A percentile compares a stretch with the other conserved stretches of the same genome.
Evolutionary conservation across 148 eudicot species (phyloP).

Genomic region (Rhododendron ferrugineum): DNA sequence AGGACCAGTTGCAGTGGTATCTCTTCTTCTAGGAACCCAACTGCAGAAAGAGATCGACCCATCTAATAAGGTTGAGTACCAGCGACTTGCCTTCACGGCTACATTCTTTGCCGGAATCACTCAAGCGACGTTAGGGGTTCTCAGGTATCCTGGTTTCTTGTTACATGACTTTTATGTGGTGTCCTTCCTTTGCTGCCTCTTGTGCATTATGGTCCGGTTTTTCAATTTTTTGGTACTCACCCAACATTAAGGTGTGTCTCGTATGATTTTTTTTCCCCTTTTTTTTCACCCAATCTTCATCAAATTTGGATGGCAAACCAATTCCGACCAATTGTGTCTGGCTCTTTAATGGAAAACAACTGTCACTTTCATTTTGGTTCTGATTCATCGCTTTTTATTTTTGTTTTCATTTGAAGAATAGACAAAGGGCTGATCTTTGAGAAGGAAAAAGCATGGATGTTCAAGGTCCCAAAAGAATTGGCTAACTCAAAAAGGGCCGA

Average conservation of each 20-base stretch:
- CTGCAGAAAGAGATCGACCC: slow-evolving; percentile 56
- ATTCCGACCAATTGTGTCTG: background rate
- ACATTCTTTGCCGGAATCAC: slow-evolving; percentile 88
- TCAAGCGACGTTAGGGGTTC: slow-evolving; percentile 63
- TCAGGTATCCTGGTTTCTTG: slow-evolving; percentile 39
- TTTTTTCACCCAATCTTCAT: background rate
- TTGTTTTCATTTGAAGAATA: background rate
- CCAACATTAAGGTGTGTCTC: too few relatives aligned
- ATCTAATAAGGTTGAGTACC: slow-evolving; percentile 29
- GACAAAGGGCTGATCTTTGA: background rate
- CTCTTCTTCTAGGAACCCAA: slow-evolving; percentile 69
- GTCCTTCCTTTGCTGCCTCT: too few relatives aligned
- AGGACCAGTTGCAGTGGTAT: slow-evolving; percentile 93
- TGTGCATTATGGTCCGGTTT: too few relatives aligned
- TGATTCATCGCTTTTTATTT: background rate
- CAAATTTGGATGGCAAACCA: background rate
- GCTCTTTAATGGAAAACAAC: too few relatives aligned
- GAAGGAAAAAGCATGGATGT: background rate
- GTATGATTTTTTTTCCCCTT: too few relatives aligned
- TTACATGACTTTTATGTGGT: background rate
- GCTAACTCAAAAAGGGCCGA: background rate
- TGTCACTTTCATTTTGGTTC: too few relatives aligned
- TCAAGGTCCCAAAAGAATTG: background rate
- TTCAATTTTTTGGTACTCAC: too few relatives aligned
- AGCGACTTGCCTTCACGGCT: slow-evolving; percentile 75